phyloP scores from a whole-genome alignment of 768 basidiomycete genomes.

The Mycena sanguinolenta region DNA sequence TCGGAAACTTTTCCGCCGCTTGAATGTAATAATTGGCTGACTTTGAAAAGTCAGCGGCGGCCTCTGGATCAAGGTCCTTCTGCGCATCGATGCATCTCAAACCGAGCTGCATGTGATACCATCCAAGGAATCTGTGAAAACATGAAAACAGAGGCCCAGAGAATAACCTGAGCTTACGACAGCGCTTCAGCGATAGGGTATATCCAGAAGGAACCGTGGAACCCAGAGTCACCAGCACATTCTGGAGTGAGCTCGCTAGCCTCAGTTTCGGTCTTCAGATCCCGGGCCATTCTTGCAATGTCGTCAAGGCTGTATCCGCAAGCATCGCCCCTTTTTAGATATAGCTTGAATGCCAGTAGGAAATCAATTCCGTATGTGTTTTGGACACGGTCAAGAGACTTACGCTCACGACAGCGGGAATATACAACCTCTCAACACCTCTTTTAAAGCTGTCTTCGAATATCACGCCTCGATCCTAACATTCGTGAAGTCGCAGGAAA shows the following conservation, averaged over 20 bases:
- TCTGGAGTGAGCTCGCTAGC: constrained; percentile 37
- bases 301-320: constrained; percentile 43
- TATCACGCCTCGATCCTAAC: constrained; percentile 54
- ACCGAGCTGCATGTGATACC: constrained; percentile 30
- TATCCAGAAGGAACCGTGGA: constrained; percentile 50
- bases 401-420: constrained; percentile 19
- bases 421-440: constrained; percentile 16
- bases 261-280: constrained; percentile 49
- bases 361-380: not conserved
- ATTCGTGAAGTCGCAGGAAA: not conserved
- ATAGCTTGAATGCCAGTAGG: constrained; percentile 17
- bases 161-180: constrained; percentile 45
- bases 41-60: constrained; percentile 5
- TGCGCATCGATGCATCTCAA: not conserved
- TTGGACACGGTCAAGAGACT: not conserved
- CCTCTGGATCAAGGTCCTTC: not conserved
- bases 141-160: too few relatives aligned
- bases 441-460: constrained; percentile 47
- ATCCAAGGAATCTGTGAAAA: constrained; percentile 10
- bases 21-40: constrained; percentile 24
- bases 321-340: constrained; percentile 25
- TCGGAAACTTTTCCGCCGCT: constrained; percentile 27
- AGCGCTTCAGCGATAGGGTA: constrained; percentile 54
- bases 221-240: constrained; percentile 43
- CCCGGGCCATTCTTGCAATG: constrained; percentile 47